These are phyloP conservation scores for Cryomyces minteri DNA, from an alignment of 495 filamentous ascomycete genomes.

Conservation along the genomic window DNA sequence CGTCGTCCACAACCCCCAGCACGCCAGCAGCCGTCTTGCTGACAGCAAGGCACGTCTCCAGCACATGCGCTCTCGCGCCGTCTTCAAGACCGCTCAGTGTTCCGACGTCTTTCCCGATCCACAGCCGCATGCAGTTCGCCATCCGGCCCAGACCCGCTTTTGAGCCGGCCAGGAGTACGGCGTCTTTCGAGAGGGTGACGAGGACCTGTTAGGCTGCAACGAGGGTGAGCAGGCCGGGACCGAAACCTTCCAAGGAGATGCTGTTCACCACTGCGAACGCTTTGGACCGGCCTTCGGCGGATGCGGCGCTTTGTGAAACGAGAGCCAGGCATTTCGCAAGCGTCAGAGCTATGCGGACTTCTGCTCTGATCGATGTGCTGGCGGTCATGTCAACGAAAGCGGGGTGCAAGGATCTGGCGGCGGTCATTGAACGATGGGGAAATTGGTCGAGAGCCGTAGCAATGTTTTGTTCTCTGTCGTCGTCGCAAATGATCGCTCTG, in stretches of 20 bases:
- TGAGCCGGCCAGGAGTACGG: not conserved
- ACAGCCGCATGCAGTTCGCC: slow-evolving; percentile 15
- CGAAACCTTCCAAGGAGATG: slow-evolving; percentile 6
- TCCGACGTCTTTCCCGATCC: slow-evolving; percentile 17
- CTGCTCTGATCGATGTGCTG: slow-evolving; percentile 27
- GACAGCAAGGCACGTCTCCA: slow-evolving; percentile 1
- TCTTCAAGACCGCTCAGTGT: slow-evolving; percentile 8
- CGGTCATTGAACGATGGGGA: slow-evolving; percentile 20
- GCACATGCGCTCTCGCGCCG: not conserved
- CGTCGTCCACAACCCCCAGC: slow-evolving; percentile 1
- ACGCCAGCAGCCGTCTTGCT: slow-evolving; percentile 3
- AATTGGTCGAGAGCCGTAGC: slow-evolving; percentile 31
- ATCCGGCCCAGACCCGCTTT: slow-evolving; percentile 14
- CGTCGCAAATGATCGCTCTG: slow-evolving; percentile 35
- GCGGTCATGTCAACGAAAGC: slow-evolving; percentile 14
- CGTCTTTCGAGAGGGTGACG: slow-evolving; percentile 29
- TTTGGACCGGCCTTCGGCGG: slow-evolving; percentile 4
- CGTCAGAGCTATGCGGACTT: slow-evolving; percentile 52
- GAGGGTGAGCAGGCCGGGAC: slow-evolving; percentile 60
- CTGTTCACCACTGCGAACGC: slow-evolving; percentile 13
- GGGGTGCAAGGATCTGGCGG: not conserved
- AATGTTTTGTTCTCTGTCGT: slow-evolving; percentile 35
- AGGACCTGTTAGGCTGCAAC: slow-evolving; percentile 58
- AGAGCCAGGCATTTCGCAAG: slow-evolving; percentile 69
- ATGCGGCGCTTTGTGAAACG: slow-evolving; percentile 11